phyloP scores from a whole-genome alignment of 257 asterid species.

The Scutellaria baicalensis region DNA sequence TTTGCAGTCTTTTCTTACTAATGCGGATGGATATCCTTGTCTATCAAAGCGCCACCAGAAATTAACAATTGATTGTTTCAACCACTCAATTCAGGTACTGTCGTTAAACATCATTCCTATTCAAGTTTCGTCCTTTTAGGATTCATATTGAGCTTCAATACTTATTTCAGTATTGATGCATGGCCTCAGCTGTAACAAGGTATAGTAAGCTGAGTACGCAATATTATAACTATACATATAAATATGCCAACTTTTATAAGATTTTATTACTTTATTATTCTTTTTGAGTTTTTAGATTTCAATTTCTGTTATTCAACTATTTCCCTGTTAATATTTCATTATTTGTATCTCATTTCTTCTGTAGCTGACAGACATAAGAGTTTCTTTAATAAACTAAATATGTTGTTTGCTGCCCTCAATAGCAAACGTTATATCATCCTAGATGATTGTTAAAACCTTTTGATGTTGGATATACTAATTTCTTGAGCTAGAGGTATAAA shows the following conservation, averaged over 20 bases:
- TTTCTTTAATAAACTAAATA: neutral
- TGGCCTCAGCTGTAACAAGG: neutral
- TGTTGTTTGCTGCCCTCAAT: neutral
- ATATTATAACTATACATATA: neutral
- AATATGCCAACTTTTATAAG: neutral
- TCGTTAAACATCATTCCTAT: neutral
- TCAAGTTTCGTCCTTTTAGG: neutral
- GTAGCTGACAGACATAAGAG: neutral
- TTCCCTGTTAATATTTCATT: neutral
- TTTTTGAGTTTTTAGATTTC: neutral
- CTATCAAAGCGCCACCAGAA: conserved; percentile 87
- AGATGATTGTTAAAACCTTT: neutral
- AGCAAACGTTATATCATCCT: neutral
- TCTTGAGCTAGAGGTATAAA: neutral
- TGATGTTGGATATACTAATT: conserved; percentile 5
- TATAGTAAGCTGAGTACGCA: neutral
- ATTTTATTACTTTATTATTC: neutral
- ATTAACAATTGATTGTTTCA: conserved; percentile 51
- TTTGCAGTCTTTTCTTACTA: conserved; percentile 82
- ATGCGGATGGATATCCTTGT: conserved; percentile 81
- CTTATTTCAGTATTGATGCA: neutral
- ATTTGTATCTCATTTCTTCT: neutral
- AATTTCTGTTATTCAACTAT: neutral
- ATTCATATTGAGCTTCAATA: conserved; percentile 4
- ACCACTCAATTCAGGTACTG: conserved; percentile 85